These are phyloP conservation scores for Sideroxylon spinosum DNA, from an alignment of 179 eudicot genomes.

Conservation along the genomic window DNA sequence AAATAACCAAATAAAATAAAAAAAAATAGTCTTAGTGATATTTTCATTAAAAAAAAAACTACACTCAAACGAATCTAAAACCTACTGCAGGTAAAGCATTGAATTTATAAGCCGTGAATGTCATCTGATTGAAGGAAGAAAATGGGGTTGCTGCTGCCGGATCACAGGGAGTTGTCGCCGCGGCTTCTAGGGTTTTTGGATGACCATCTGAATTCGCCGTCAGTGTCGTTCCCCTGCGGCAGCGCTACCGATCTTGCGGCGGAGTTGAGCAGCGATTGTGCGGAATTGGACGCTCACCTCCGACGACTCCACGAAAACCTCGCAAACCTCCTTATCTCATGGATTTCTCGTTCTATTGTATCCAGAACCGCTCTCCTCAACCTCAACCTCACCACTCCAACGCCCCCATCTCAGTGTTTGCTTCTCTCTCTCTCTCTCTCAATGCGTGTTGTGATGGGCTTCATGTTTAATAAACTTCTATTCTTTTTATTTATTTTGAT, in stretches of 20 bases:
- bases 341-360: slow-evolving; percentile 32
- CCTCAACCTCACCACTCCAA: slow-evolving; percentile 11
- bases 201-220: neutral
- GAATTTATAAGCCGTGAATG: too few relatives aligned
- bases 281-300: slow-evolving; percentile 32
- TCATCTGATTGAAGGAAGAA: too few relatives aligned
- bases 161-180: slow-evolving; percentile 8
- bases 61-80: too few relatives aligned
- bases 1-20: too few relatives aligned
- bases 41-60: too few relatives aligned
- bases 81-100: too few relatives aligned
- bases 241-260: slow-evolving; percentile 19
- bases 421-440: neutral
- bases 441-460: neutral
- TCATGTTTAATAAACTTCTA: neutral
- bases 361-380: slow-evolving; percentile 38
- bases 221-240: neutral
- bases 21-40: too few relatives aligned
- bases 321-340: slow-evolving; percentile 30
- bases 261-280: slow-evolving; percentile 25
- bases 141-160: slow-evolving; percentile 16
- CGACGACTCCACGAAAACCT: slow-evolving; percentile 34
- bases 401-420: slow-evolving; percentile 26
- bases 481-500: neutral
- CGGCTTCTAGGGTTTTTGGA: slow-evolving; percentile 11